Percentiles rank a stretch among this genome's conserved stretches.
Evolutionary conservation across 148 eudicot genomes (phyloP).

Genomic region (Chenopodium formosanum): DNA sequence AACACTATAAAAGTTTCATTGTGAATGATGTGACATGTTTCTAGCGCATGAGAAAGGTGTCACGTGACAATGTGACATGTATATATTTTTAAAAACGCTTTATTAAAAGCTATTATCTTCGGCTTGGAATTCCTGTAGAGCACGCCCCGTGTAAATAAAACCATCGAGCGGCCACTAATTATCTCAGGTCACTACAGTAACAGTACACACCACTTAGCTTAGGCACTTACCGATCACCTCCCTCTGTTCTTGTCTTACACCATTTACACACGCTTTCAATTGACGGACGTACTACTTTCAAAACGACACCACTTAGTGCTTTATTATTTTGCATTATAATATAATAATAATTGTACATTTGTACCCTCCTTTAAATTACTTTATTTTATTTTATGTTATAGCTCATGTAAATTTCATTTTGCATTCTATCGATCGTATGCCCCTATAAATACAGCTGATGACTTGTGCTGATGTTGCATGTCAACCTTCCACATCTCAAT

Average conservation of each 20-base stretch:
- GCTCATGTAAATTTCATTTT: background rate
- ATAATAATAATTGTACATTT: background rate
- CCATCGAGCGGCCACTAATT: too few species aligned
- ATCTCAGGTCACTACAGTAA: too few species aligned
- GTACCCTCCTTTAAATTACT: background rate
- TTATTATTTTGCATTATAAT: too few species aligned
- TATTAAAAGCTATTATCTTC: too few species aligned
- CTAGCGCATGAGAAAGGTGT: too few species aligned
- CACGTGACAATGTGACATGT: too few species aligned
- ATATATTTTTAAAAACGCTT: too few species aligned
- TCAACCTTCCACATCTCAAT: background rate
- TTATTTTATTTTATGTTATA: background rate
- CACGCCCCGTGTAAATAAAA: too few species aligned
- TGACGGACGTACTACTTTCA: background rate
- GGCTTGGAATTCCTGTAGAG: too few species aligned
- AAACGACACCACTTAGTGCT: conserved; percentile 4
- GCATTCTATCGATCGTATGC: background rate
- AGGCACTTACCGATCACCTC: background rate
- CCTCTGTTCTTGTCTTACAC: background rate
- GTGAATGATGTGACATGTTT: too few species aligned
- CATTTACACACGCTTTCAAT: background rate
- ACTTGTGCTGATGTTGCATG: background rate
- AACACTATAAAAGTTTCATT: too few species aligned
- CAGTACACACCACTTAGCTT: background rate
- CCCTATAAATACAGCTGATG: background rate